These are phyloP conservation scores for Naganishia vishniacii DNA, from an alignment of 768 basidiomycete species.

Conservation along the genomic window DNA sequence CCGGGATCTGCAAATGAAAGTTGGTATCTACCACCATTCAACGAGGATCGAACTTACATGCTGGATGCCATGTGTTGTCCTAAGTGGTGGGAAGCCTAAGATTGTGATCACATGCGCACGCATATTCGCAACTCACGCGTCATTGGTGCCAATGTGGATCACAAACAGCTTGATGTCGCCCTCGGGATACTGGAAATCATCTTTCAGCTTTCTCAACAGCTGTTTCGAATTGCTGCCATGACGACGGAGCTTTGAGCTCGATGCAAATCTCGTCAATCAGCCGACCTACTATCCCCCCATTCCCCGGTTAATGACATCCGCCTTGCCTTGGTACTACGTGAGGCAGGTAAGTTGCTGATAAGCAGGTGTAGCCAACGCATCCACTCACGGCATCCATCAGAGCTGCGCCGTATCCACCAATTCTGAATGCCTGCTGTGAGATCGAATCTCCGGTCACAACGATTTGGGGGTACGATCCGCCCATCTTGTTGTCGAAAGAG, in stretches of 20 bases:
- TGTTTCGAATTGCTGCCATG: constrained; percentile 1
- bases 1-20: background rate
- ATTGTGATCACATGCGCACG: background rate
- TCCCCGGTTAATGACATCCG: constrained; percentile 19
- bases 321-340: background rate
- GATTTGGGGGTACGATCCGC: constrained; percentile 13
- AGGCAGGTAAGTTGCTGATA: background rate
- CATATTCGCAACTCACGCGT: constrained; percentile 1
- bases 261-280: background rate
- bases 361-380: background rate
- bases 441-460: constrained; percentile 18
- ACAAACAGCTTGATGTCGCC: constrained; percentile 3
- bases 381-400: constrained; percentile 8
- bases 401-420: constrained; percentile 18
- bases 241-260: background rate
- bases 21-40: background rate
- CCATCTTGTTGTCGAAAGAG: background rate
- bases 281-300: constrained; percentile 13
- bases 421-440: constrained; percentile 16
- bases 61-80: constrained; percentile 6
- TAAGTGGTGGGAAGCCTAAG: background rate
- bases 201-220: constrained; percentile 5
- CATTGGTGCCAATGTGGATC: constrained; percentile 19
- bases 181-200: constrained; percentile 9
- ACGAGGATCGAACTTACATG: background rate